Conservation (phyloP, 257 asterid genomes). For the Forsythia suspensa region DNA sequence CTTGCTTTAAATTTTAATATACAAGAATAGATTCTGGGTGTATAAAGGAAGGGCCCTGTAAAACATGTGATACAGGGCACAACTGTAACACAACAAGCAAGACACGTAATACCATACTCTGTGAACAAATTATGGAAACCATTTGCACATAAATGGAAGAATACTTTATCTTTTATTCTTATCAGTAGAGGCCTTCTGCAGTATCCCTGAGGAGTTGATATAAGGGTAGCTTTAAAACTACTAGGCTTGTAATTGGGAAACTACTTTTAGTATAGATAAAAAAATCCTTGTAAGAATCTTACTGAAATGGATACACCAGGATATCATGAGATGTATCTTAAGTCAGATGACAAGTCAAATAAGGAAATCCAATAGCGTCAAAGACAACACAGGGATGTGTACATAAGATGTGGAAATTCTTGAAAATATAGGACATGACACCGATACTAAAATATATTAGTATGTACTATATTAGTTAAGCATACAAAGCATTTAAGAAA, state of each 20-base stretch:
- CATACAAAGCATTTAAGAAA: background rate
- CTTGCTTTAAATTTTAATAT: background rate
- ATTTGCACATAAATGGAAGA: conserved; percentile 1
- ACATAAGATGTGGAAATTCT: background rate
- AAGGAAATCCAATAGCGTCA: background rate
- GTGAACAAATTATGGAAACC: background rate
- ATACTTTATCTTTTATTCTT: background rate
- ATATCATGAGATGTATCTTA: background rate
- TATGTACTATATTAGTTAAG: background rate
- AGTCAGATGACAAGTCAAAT: background rate
- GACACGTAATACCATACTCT: background rate
- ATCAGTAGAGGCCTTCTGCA: background rate
- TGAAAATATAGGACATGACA: background rate
- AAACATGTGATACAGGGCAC: background rate
- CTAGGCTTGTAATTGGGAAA: background rate
- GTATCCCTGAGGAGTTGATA: background rate
- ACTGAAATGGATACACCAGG: background rate
- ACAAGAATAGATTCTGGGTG: background rate
- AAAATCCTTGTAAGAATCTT: background rate
- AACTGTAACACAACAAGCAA: background rate
- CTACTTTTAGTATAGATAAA: background rate
- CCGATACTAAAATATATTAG: background rate
- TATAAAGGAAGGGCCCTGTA: background rate
- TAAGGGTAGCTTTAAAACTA: background rate
- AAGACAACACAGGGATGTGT: background rate